These are phyloP conservation scores for Henckelia pumila DNA, from an alignment of 257 asterid species.

Conservation along the genomic window DNA sequence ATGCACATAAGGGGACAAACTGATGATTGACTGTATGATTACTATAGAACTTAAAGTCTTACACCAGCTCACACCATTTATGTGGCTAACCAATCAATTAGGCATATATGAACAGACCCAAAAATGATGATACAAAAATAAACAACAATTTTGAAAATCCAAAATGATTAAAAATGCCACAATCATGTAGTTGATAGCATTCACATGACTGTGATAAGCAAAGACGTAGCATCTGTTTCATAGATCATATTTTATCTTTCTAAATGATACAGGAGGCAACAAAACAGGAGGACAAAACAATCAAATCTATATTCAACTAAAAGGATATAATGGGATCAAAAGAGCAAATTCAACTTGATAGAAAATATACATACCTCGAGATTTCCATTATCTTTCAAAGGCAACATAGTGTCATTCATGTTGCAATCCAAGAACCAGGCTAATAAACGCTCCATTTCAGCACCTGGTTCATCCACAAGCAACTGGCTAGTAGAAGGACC, in stretches of 20 bases:
- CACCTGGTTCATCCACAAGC: conserved; percentile 12
- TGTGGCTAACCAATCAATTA: not conserved
- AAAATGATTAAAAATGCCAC: not conserved
- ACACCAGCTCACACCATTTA: not conserved
- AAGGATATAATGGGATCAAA: not conserved
- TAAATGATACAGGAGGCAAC: not conserved
- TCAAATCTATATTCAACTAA: not conserved
- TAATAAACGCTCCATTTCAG: conserved; percentile 27
- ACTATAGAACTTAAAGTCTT: not conserved
- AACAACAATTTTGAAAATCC: not conserved
- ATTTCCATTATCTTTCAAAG: conserved; percentile 18
- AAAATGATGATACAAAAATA: no score
- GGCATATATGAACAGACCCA: not conserved
- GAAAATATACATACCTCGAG: conserved; percentile 24
- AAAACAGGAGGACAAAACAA: not conserved
- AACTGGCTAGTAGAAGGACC: not conserved
- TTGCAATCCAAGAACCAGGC: conserved; percentile 16
- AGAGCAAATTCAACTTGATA: not conserved
- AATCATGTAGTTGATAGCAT: not conserved
- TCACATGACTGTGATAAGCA: not conserved
- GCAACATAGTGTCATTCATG: not conserved
- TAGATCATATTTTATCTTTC: not conserved
- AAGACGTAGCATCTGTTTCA: not conserved
- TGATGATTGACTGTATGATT: not conserved
- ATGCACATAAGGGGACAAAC: not conserved